phyloP scores from a whole-genome alignment of 768 basidiomycete species.

The Pulveroboletus frians region DNA sequence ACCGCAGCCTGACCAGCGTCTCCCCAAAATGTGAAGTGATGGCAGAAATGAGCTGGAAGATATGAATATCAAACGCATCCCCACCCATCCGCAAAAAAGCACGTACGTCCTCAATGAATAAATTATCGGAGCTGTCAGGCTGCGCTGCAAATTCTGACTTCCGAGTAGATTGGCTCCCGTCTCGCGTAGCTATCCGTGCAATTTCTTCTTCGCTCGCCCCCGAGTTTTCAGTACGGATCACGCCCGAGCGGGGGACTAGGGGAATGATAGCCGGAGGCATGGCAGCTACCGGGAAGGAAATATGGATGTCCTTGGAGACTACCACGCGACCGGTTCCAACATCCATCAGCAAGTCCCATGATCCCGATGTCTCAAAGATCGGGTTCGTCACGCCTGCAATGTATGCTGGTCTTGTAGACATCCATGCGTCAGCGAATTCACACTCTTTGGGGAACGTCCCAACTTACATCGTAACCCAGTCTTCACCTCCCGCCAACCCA shows the following conservation, averaged over 20 bases:
- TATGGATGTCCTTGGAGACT: constrained; percentile 79
- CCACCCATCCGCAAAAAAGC: neutral
- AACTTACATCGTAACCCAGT: constrained; percentile 83
- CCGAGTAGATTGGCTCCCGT: constrained; percentile 47
- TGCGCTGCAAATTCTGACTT: constrained; percentile 55
- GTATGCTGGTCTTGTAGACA: constrained; percentile 67
- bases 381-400: constrained; percentile 98
- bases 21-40: constrained; percentile 94
- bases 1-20: constrained; percentile 77
- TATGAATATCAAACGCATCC: neutral
- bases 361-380: constrained; percentile 80
- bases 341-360: constrained; percentile 94
- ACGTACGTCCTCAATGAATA: constrained; percentile 92
- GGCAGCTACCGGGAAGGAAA: constrained; percentile 44
- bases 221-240: constrained; percentile 61
- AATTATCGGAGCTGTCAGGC: constrained; percentile 63
- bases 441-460: neutral
- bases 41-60: constrained; percentile 62
- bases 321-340: constrained; percentile 82
- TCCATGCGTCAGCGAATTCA: constrained; percentile 4
- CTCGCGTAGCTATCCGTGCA: constrained; percentile 43
- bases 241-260: constrained; percentile 50
- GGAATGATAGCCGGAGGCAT: constrained; percentile 40
- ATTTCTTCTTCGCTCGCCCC: constrained; percentile 65
- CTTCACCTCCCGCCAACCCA: constrained; percentile 80